Conservation (phyloP, 495 filamentous ascomycete species). For the Aeminium ludgeri region DNA sequence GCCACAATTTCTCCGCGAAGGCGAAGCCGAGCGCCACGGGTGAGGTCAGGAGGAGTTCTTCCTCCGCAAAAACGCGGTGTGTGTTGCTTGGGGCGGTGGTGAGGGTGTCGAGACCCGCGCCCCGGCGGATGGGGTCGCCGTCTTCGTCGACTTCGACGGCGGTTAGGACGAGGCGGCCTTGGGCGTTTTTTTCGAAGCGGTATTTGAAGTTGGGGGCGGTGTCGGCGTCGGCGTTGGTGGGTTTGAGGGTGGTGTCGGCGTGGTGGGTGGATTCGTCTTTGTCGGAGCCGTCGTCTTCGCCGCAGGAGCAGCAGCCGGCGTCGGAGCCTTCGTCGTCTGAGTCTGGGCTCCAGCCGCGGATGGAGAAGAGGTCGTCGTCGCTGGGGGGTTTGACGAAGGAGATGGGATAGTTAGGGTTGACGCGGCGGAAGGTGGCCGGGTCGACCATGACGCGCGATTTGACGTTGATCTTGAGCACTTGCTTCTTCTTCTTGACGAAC, state of each 20-base stretch:
- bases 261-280: slow-evolving; percentile 14
- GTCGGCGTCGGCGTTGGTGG: slow-evolving; percentile 12
- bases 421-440: slow-evolving; percentile 66
- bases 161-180: slow-evolving; percentile 41
- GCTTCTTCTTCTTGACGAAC: slow-evolving; percentile 67
- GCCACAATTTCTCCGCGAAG: slow-evolving; percentile 80
- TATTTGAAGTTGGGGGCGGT: slow-evolving; percentile 37
- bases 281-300: slow-evolving; percentile 14
- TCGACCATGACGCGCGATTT: slow-evolving; percentile 89
- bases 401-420: slow-evolving; percentile 79
- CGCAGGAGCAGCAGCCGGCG: slow-evolving; percentile 1
- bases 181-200: slow-evolving; percentile 48
- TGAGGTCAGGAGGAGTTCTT: slow-evolving; percentile 78
- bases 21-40: slow-evolving; percentile 87
- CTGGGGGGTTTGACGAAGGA: slow-evolving; percentile 64
- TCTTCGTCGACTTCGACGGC: slow-evolving; percentile 46
- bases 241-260: slow-evolving; percentile 1
- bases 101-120: slow-evolving; percentile 39
- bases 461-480: slow-evolving; percentile 70
- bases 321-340: slow-evolving; percentile 20
- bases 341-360: slow-evolving; percentile 32
- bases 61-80: slow-evolving; percentile 48
- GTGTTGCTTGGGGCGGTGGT: slow-evolving; percentile 28
- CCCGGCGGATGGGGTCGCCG: slow-evolving; percentile 44
- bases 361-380: slow-evolving; percentile 35